phyloP scores from a whole-genome alignment of 305 asterid genomes.

The Fraxinus nigra region DNA sequence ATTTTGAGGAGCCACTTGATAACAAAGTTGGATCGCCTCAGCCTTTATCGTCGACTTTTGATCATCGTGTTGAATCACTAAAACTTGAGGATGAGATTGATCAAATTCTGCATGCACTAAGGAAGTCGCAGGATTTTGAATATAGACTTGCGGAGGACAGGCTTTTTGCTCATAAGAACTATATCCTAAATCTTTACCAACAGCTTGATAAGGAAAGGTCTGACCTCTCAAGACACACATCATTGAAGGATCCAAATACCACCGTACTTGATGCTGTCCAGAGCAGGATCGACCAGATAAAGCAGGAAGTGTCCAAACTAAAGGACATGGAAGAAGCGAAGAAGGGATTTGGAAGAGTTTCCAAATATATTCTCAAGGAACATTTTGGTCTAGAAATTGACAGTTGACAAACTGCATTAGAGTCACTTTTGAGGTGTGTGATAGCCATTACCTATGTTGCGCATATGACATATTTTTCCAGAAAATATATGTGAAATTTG shows the following conservation, averaged over 20 bases:
- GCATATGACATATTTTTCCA: not conserved
- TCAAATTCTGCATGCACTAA: constrained; percentile 40
- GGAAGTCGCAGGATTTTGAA: constrained; percentile 57
- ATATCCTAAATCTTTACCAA: constrained; percentile 45
- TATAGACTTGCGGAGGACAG: constrained; percentile 55
- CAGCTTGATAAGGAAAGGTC: constrained; percentile 53
- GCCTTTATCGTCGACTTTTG: constrained; percentile 33
- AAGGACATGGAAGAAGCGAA: constrained; percentile 60
- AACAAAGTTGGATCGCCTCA: constrained; percentile 22
- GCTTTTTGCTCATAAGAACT: constrained; percentile 53
- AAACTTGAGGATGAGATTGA: constrained; percentile 58
- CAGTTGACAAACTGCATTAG: constrained; percentile 19
- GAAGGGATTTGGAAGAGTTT: constrained; percentile 65
- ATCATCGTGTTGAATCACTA: constrained; percentile 47
- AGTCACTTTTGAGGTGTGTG: not conserved
- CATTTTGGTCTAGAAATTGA: constrained; percentile 37
- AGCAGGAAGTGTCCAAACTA: constrained; percentile 45
- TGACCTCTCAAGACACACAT: constrained; percentile 33
- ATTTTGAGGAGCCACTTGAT: constrained; percentile 22
- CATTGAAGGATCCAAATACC: constrained; percentile 29
- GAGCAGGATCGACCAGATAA: constrained; percentile 45
- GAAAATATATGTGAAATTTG: constrained; percentile 10
- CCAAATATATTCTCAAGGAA: constrained; percentile 49
- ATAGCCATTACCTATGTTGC: not conserved
- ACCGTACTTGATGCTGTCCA: constrained; percentile 38